phyloP scores from a whole-genome alignment of 306 rosid species.

The Rosa lucieae region DNA sequence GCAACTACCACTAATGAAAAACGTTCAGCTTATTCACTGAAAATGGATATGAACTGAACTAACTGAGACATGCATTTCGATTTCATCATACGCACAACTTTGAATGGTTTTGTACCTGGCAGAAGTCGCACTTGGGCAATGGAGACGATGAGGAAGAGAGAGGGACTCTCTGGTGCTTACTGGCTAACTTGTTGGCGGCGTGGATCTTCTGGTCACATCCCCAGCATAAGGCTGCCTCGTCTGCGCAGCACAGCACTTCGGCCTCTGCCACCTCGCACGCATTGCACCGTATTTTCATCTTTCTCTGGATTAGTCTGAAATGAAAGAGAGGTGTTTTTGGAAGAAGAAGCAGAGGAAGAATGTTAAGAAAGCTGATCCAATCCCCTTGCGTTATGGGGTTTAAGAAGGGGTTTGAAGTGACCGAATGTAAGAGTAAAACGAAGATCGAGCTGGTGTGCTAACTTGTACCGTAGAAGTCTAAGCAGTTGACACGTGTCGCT shows the following conservation, averaged over 20 bases:
- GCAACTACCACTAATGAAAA: background rate
- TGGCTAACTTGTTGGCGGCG: conserved; percentile 72
- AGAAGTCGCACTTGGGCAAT: conserved; percentile 56
- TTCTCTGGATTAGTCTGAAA: background rate
- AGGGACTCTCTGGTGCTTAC: conserved; percentile 78
- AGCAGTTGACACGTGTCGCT: background rate
- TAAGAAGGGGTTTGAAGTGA: background rate
- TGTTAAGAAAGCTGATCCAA: too few relatives aligned
- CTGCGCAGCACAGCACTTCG: conserved; percentile 67
- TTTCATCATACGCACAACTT: background rate
- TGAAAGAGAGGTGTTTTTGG: background rate
- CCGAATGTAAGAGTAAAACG: background rate
- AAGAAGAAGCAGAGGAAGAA: background rate
- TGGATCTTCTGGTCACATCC: conserved; percentile 74
- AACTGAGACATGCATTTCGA: background rate
- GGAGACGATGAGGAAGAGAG: conserved; percentile 46
- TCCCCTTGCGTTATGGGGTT: background rate
- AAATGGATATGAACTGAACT: background rate
- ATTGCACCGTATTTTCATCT: conserved; percentile 95
- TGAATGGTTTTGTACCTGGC: background rate
- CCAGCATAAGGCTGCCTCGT: conserved; percentile 92
- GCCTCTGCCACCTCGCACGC: conserved; percentile 91
- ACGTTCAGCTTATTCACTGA: background rate
- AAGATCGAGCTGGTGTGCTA: too few relatives aligned
- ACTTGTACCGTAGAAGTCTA: background rate